phyloP scores from a whole-genome alignment of 2,329 filamentous ascomycete genomes.

The Aureobasidium sp. region DNA sequence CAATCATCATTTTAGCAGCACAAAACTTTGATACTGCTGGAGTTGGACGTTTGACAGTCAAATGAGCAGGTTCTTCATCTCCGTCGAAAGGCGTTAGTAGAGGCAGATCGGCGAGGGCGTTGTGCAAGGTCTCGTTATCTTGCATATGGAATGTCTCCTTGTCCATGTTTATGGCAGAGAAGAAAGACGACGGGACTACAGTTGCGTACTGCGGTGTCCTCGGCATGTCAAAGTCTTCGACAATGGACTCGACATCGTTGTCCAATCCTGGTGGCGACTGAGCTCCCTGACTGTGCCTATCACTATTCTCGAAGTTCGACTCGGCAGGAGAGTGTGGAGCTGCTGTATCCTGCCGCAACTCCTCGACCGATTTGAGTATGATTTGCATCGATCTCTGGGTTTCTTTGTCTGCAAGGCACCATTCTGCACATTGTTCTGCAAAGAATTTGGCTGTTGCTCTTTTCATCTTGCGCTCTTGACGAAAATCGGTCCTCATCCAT shows the following conservation, averaged over 20 bases:
- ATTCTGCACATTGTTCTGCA: conserved; percentile 76
- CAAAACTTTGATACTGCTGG: conserved; percentile 82
- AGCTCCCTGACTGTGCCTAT: conserved; percentile 4
- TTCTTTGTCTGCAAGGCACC: conserved; percentile 57
- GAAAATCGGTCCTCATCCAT: conserved; percentile 96
- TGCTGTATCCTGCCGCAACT: conserved; percentile 17
- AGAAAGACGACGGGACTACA: conserved; percentile 14
- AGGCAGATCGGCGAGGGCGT: conserved; percentile 71
- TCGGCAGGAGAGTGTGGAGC: conserved; percentile 21
- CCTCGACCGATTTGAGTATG: conserved; percentile 37
- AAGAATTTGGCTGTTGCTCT: conserved; percentile 69
- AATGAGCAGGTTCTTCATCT: conserved; percentile 40
- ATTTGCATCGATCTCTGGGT: conserved; percentile 63
- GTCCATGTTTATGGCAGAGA: conserved; percentile 15
- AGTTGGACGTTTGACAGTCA: conserved; percentile 41
- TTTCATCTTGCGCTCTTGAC: conserved; percentile 93
- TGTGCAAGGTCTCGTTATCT: conserved; percentile 24
- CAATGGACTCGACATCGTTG: conserved; percentile 6
- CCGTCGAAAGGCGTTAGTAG: conserved; percentile 60
- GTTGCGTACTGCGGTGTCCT: conserved; percentile 14
- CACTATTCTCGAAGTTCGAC: conserved; percentile 12
- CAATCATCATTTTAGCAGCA: conserved; percentile 67
- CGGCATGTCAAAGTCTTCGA: conserved; percentile 13
- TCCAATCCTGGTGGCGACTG: conserved; percentile 13
- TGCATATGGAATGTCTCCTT: conserved; percentile 12